Evolutionary conservation across 2,329 filamentous ascomycete genomes (phyloP), one percentile per base, ranked within the genome.

Genomic region (Ploettnerulaceae sp.): DNA sequence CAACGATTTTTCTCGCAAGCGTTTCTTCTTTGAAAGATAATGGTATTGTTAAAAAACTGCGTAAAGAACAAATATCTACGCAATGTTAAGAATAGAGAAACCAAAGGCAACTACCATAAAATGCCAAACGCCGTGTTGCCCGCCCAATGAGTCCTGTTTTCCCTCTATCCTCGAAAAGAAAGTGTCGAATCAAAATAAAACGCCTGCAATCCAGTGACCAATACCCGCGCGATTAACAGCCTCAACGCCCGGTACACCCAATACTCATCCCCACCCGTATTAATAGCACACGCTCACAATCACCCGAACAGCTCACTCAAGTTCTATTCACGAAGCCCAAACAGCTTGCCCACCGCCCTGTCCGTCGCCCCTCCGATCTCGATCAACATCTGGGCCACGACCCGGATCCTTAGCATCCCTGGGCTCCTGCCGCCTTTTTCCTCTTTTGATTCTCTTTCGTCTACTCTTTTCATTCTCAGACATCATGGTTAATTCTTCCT

Each of bases 101-200:
- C 17, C 28, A 31, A 25, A 24, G 4, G 22, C 22, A 11, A 26
- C 39, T 21, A 24, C 39, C 5, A 20, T 21, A 18, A 42, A 34
- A 42, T 14, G n/a, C 38, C 3, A 34, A 15, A 35, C 14, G 25
- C 7, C 17, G 32, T 17, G 11, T 28, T 20, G 18, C 33, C 48
- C 38, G 39, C 14, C 34, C 24, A 32, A 35, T 32, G 48, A 39
- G 32, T 49, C 14, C 38, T 50, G 48, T 47, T 29, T 18, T 28
- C 38, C 43, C 33, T 42, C 26, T 7, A 37, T 48, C 17, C 20
- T 17, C 33, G 38, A 12, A n/a, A 39, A 45, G 43, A 32, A 14
- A 31, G 4, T 21, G 9, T 22, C 24, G 20, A 20, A 11, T 29
- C 24, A 14, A 36, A 42, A 20, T n/a, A 24, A 25, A 18, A 17